These are phyloP conservation scores for Pilasporangium apinafurcum DNA, from an alignment of 352 stramenopile genomes.

Conservation along the genomic window DNA sequence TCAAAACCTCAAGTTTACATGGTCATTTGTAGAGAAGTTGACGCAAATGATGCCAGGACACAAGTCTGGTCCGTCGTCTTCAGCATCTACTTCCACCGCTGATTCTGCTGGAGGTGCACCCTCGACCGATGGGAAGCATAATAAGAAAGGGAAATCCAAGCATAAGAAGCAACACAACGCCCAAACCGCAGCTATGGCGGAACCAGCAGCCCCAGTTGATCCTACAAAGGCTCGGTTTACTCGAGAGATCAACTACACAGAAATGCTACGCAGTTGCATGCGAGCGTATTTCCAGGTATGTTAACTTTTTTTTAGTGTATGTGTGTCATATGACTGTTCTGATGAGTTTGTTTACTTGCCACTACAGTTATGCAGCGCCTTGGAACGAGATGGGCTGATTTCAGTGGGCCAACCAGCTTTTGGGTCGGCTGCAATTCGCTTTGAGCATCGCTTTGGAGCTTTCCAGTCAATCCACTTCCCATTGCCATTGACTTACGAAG, in stretches of 20 bases:
- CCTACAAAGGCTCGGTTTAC: conserved; percentile 51
- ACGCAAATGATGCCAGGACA: conserved; percentile 43
- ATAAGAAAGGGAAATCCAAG: conserved; percentile 15
- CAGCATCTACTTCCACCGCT: not conserved
- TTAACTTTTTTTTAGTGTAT: not conserved
- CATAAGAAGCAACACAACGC: conserved; percentile 15
- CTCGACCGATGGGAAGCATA: not conserved
- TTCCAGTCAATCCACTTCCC: conserved; percentile 75
- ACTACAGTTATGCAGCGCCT: conserved; percentile 38
- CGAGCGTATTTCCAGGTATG: conserved; percentile 72
- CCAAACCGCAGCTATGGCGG: not conserved
- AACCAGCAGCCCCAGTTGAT: conserved; percentile 13
- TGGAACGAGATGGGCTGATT: conserved; percentile 71
- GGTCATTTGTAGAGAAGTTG: conserved; percentile 81
- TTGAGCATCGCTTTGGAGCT: conserved; percentile 70
- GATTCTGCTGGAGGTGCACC: not conserved
- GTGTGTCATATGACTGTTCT: not conserved
- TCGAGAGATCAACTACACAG: conserved; percentile 74
- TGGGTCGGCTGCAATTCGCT: conserved; percentile 59
- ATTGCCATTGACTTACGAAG: conserved; percentile 56
- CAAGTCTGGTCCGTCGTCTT: not conserved
- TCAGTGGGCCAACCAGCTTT: conserved; percentile 37
- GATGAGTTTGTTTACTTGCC: not conserved
- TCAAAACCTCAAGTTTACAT: conserved; percentile 76
- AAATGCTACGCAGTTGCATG: conserved; percentile 67